Percentiles rank a stretch among this genome's conserved stretches.
phyloP scores from a whole-genome alignment of 768 basidiomycete genomes.

The Hortiboletus campestris region DNA sequence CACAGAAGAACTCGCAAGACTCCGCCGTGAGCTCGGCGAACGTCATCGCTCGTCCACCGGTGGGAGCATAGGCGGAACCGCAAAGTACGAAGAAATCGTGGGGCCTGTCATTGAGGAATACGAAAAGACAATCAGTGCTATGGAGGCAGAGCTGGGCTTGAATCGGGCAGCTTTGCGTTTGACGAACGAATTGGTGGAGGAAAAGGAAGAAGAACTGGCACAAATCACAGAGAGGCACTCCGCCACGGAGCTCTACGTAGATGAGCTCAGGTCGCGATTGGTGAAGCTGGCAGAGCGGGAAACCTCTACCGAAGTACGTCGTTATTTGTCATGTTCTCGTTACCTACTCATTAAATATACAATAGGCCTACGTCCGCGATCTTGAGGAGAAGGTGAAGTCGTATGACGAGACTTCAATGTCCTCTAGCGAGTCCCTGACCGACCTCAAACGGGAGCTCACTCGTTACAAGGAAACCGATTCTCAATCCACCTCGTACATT shows the following conservation, averaged over 20 bases:
- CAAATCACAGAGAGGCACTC: constrained; percentile 66
- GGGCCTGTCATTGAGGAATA: constrained; percentile 99
- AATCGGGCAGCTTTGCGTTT: constrained; percentile 85
- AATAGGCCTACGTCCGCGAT: constrained; percentile 87
- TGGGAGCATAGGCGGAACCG: constrained; percentile 66
- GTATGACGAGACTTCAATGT: constrained; percentile 75
- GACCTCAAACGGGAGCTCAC: constrained; percentile 84
- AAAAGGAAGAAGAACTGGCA: constrained; percentile 81
- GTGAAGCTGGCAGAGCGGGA: constrained; percentile 86
- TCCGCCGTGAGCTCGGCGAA: constrained; percentile 77
- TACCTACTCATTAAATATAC: background rate
- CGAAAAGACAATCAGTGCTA: constrained; percentile 92
- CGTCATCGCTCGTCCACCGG: constrained; percentile 56
- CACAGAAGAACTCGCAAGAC: constrained; percentile 80
- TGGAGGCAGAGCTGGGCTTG: constrained; percentile 89
- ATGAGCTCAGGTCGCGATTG: constrained; percentile 78
- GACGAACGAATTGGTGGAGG: constrained; percentile 90
- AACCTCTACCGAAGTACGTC: constrained; percentile 81
- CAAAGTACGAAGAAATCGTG: constrained; percentile 88
- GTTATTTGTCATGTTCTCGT: background rate
- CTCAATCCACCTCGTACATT: constrained; percentile 74
- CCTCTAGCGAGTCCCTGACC: constrained; percentile 73
- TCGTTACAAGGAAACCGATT: constrained; percentile 74
- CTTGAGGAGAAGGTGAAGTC: constrained; percentile 88
- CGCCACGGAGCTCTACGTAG: constrained; percentile 81